Conservation (phyloP, 2,329 filamentous ascomycete species). For the Helicocarpus griseus region DNA sequence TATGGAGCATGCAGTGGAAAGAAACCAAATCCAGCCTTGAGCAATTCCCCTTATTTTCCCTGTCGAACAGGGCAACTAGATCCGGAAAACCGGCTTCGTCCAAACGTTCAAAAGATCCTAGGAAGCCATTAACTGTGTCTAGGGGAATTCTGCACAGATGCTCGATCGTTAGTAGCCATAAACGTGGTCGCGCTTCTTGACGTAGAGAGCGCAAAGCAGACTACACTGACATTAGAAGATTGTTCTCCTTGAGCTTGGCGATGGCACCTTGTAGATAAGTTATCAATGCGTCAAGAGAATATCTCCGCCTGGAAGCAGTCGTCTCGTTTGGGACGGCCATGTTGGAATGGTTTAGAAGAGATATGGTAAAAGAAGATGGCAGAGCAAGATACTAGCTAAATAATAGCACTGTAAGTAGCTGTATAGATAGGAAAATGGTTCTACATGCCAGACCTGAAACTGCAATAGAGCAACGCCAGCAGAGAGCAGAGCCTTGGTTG, state of each 20-base stretch:
- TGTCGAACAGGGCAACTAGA: slow-evolving; percentile 9
- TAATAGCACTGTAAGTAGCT: neutral
- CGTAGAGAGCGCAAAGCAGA: neutral
- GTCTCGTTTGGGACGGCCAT: neutral
- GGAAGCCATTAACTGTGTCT: slow-evolving; percentile 6
- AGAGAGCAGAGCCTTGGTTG: neutral
- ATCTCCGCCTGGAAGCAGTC: neutral
- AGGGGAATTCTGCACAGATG: slow-evolving; percentile 7
- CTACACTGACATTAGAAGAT: slow-evolving; percentile 8
- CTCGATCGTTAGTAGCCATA: neutral
- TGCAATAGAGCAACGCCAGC: neutral
- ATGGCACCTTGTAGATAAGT: slow-evolving; percentile 5
- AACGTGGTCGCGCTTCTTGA: neutral
- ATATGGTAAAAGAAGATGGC: neutral
- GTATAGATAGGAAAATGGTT: neutral
- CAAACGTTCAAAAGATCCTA: slow-evolving; percentile 1
- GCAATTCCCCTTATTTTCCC: slow-evolving; percentile 6
- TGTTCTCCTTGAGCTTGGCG: neutral
- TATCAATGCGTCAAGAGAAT: slow-evolving; percentile 1
- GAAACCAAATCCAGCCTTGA: slow-evolving; percentile 10
- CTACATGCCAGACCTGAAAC: neutral
- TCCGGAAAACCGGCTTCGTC: slow-evolving; percentile 4
- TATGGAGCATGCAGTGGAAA: slow-evolving; percentile 10
- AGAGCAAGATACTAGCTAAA: no score
- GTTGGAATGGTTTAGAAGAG: neutral